Evolutionary conservation across 768 basidiomycete species (phyloP), one percentile per base, ranked within the genome.

Genomic region (Pulveroboletus sp.): DNA sequence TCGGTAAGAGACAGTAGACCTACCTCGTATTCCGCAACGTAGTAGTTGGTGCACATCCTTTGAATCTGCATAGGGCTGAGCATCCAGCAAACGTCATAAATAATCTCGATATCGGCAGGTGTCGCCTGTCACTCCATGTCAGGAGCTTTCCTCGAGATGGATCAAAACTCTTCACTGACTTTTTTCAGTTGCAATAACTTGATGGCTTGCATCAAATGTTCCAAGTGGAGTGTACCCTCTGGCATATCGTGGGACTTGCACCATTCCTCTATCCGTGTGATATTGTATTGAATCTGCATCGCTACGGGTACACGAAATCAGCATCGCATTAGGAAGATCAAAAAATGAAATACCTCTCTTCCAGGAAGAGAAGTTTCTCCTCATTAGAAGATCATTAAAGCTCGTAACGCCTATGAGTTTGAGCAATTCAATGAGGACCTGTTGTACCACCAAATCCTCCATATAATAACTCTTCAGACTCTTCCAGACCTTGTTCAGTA

Each of bases 191-290:
- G 96, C 24, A 99, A 76, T 47, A 99, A 73, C 72, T 99, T 98
- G 62, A 96, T 97, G 48, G 96, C 96, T 75, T 99, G 96, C 93
- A 98, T 96, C 72, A 99, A 78, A 71, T 98, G 94, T 71, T 99
- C 96, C 48, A 99, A 76, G 68, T 98, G 96, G 27, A 99, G 77
- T 15, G 92, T 91, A 8, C 96, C 96, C 67, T 99, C 96, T 1
- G 95, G 96, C 93, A 99, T 97, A 65, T 96, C 93, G 64, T 98
- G 96, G 24, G 96, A 94, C 73, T 99, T 98, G 76, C 96, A 99
- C 96, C 96, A 98, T 71, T 97, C 94, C 62, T 94, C 92, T 62
- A 94, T 89, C 26, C 89, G 83, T 28, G 94, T 98, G 65, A 98
- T 96, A 65, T 98, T 98, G 69, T 99, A 99, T 67, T 99, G 96